Base-by-base conservation (phyloP, 306 rosid species). In the Ammopiptanthus mongolicus region DNA sequence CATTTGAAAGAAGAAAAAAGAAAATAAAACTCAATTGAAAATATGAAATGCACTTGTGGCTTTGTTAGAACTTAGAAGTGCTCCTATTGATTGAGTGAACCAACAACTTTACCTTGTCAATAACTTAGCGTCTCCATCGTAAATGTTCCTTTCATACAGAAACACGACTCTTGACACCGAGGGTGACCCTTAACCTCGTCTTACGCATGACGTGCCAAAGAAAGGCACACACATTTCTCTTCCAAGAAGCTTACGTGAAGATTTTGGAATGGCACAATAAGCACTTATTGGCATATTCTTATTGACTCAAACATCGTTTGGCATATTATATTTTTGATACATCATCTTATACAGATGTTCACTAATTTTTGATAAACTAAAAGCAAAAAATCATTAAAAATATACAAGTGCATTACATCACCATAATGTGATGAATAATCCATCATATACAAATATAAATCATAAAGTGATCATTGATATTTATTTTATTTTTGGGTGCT, bases 211-310 rank as follows among this genome's bases (percentile, higher is more conserved):
- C 76, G 77, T 73, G 75, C 83, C 75, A 55, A 60, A 36, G 29
- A 14, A 64, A 62, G 17, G 62, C 65, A 51, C 61, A 14, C 46
- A 50, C 33, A 42, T 42, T 19, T 47, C 28, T 65, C 39, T 56
- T 56, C 28, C 18, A 75, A 73, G 7, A 37, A 31, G 53, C 60
- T 85, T 73, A 57, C 88, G 86, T 81, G 65, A 74, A 12, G 17
- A 60, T 52, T 58, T 74, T 65, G 80, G 59, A 74, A 48, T 74
- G 52, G 47, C 19, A 69, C 71, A 62, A 67, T 41, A 28, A 46
- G 15, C 69, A 69, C 59, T 28, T 62, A 1, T 41, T 18, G 37
- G 88, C 88, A 85, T 85, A 85, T 85, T 79, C 88, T 71, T 19
- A 5, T 64, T 6, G 5, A 42, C 64, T 13, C 79, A 31, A 81